Evolutionary conservation across 2,329 filamentous ascomycete species (phyloP), one percentile per base, ranked within the genome.

Genomic region (Verticillium nonalfalfae): DNA sequence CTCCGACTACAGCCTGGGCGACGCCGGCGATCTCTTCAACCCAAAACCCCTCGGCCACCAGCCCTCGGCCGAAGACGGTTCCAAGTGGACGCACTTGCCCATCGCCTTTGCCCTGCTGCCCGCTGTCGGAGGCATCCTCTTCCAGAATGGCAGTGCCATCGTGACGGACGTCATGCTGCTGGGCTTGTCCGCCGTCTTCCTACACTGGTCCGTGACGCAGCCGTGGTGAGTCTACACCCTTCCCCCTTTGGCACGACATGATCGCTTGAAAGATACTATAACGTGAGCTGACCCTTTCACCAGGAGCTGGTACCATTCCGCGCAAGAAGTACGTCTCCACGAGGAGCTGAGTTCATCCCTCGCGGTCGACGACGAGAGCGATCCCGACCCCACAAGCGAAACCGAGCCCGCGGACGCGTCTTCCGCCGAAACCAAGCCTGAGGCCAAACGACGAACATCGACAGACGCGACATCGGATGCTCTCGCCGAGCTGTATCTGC

Each of bases 201-300:
- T 98, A 64, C 93, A 97, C 72, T 97, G 93, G 91, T 93, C 91
- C 57, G 89, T 97, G 54, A 89, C 91, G 61, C 81, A 95, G 66
- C 94, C 94, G 68, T 98, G 94, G 93, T 93, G 78, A 72, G 83
- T 67, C 26, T 26, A 26, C 26, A 26, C 26, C 26, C 26, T 4
- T 2, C 26, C 26, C 26, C 26, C 26, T 4, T 26, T 26, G 26
- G 4, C 26, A 4, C 26, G 26, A 26, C 26, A 26, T 26, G 26
- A 26, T 26, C 26, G 26, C 4, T 26, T 26, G 26, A 3, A 26
- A 26, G 4, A 26, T 26, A 26, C 26, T 3, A 26, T 4, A 26
- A 26, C 26, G 26, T 26, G 26, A 26, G 26, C 54, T 52, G 36
- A 50, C 45, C 35, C 39, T 9, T 39, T 60, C 45, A 6, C 65